Percentiles rank a stretch among this genome's conserved stretches.
phyloP scores from a whole-genome alignment of 257 asterid genomes.

The Lycium barbarum region DNA sequence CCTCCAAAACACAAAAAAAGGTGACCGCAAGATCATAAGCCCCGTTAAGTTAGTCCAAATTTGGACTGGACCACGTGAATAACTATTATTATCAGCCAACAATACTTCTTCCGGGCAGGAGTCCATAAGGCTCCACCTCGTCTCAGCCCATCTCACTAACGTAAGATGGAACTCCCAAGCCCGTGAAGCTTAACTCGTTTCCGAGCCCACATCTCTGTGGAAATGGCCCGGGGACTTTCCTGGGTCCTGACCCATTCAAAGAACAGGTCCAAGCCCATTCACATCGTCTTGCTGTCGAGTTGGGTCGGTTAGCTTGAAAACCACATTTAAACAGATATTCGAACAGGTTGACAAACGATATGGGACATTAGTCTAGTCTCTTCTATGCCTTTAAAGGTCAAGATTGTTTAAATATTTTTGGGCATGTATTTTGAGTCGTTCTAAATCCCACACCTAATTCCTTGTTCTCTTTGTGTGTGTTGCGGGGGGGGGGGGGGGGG shows the following conservation, averaged over 20 bases:
- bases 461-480: no score
- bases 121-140: constrained; percentile 20
- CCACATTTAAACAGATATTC: neutral
- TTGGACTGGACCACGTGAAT: neutral
- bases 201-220: constrained; percentile 17
- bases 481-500: no score
- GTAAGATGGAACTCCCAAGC: neutral
- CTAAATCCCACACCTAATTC: no score
- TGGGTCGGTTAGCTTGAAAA: rapidly evolving
- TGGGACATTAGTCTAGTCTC: neutral
- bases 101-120: neutral
- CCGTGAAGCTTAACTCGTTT: neutral
- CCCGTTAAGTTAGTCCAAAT: constrained; percentile 30
- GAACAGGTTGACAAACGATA: neutral
- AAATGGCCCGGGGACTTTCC: constrained; percentile 30
- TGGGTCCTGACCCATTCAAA: neutral
- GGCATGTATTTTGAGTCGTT: no score
- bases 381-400: no score
- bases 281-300: neutral
- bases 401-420: no score
- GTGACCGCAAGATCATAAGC: constrained; percentile 16
- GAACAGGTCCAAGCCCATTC: neutral
- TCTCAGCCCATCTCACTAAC: neutral
- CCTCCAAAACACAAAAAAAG: no score
- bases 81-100: constrained; percentile 20